phyloP scores from a whole-genome alignment of 345 rosid genomes.

The Heritiera littoralis region DNA sequence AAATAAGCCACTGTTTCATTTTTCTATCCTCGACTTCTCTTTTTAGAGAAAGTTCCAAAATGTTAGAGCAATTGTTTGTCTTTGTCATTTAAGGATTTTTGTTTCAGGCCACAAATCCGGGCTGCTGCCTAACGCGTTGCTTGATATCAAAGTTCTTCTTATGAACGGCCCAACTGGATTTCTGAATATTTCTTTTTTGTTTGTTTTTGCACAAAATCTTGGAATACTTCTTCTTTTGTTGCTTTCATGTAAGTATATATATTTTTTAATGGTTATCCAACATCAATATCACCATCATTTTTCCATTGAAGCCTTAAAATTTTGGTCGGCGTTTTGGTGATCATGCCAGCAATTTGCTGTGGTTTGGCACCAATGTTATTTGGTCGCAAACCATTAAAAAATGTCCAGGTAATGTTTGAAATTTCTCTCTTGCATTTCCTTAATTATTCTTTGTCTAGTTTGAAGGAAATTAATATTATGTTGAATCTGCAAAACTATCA shows the following conservation, averaged over 20 bases:
- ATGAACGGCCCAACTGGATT: background rate
- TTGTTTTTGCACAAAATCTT: background rate
- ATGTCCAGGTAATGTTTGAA: conserved; percentile 38
- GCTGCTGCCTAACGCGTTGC: conserved; percentile 16
- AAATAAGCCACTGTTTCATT: conserved; percentile 30
- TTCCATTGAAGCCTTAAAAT: conserved; percentile 9
- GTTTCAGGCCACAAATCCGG: background rate
- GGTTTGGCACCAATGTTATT: conserved; percentile 36
- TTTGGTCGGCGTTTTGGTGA: conserved; percentile 18
- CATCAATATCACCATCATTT: background rate
- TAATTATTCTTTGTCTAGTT: background rate
- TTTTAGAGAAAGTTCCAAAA: conserved; percentile 30
- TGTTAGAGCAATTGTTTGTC: background rate
- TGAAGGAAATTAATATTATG: background rate
- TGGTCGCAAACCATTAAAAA: conserved; percentile 31
- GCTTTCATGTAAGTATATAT: background rate
- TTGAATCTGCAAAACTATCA: background rate
- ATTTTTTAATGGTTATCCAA: background rate
- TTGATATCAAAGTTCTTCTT: conserved; percentile 4
- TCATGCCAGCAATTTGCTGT: conserved; percentile 31
- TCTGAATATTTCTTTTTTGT: background rate
- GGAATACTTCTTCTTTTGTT: background rate
- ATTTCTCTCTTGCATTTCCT: background rate
- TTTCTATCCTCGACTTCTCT: conserved; percentile 41
- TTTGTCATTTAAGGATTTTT: background rate